Percentiles rank a stretch among this genome's conserved stretches.
Conservation (phyloP, 2,329 filamentous ascomycete genomes). For the Colletotrichum chlorophyti region DNA sequence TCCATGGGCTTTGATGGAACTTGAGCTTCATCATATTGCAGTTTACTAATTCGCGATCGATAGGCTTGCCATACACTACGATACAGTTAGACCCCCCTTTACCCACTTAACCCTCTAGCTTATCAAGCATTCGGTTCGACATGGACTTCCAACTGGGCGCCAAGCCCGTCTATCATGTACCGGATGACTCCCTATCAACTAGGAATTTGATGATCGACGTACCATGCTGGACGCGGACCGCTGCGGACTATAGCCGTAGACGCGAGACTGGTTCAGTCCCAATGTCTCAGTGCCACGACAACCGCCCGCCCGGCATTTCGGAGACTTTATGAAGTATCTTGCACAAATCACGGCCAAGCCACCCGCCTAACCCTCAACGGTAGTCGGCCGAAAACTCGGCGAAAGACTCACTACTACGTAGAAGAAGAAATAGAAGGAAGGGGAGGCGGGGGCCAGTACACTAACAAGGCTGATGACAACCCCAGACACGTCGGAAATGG, state of each 20-base stretch:
- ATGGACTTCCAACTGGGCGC: background rate
- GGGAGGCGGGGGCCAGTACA: too few relatives aligned
- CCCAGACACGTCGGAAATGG: background rate
- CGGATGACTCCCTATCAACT: background rate
- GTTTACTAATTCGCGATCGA: too few relatives aligned
- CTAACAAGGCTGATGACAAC: background rate
- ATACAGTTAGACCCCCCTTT: too few relatives aligned
- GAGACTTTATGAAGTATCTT: too few relatives aligned
- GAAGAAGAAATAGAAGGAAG: too few relatives aligned
- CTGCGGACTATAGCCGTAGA: background rate
- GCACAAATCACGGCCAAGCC: too few relatives aligned
- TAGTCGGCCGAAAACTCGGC: constrained; percentile 15
- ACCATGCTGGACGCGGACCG: background rate
- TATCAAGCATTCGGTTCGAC: constrained; percentile 11
- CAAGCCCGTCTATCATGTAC: constrained; percentile 14
- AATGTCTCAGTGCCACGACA: background rate
- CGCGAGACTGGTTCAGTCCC: background rate
- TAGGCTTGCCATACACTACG: too few relatives aligned
- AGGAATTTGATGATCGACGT: background rate
- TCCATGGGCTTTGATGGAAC: too few relatives aligned
- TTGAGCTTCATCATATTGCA: too few relatives aligned
- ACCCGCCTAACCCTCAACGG: background rate
- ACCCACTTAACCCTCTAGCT: too few relatives aligned
- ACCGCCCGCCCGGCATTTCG: background rate
- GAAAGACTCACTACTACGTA: background rate